phyloP scores from a whole-genome alignment of 176 grass and related monocot species.

The Oryza nivara region DNA sequence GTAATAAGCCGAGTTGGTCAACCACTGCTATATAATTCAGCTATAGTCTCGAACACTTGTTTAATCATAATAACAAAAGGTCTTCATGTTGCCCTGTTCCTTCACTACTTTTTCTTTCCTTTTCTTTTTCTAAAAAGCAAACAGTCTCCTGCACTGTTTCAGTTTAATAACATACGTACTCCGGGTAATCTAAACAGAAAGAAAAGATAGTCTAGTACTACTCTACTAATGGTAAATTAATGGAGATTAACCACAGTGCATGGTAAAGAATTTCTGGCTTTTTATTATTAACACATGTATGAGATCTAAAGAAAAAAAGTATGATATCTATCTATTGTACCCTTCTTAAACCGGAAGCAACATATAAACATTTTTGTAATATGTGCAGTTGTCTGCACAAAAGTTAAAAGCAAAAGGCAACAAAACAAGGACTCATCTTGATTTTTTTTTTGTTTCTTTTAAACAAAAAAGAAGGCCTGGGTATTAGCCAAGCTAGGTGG shows the following conservation, averaged over 20 bases:
- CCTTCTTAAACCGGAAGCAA: conserved; percentile 12
- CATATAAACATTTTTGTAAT: background rate
- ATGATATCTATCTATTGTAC: background rate
- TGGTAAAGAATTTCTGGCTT: background rate
- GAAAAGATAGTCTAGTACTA: background rate
- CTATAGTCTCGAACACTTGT: too few species aligned
- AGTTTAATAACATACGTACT: background rate
- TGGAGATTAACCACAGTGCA: background rate
- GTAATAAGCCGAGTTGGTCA: background rate
- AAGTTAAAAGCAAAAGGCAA: conserved; percentile 1
- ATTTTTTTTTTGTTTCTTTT: too few species aligned
- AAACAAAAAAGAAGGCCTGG: background rate
- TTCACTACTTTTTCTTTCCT: background rate
- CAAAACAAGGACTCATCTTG: background rate
- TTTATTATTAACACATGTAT: background rate
- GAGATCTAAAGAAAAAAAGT: background rate
- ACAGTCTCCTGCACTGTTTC: background rate
- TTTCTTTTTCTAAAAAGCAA: background rate
- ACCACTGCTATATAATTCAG: background rate
- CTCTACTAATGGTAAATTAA: background rate
- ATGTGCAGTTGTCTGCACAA: background rate
- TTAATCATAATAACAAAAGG: background rate
- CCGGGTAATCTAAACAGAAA: background rate
- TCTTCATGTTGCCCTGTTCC: background rate
- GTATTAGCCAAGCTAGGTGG: background rate